Conservation (phyloP, 345 rosid species). For the Noccaea bulbosa region DNA sequence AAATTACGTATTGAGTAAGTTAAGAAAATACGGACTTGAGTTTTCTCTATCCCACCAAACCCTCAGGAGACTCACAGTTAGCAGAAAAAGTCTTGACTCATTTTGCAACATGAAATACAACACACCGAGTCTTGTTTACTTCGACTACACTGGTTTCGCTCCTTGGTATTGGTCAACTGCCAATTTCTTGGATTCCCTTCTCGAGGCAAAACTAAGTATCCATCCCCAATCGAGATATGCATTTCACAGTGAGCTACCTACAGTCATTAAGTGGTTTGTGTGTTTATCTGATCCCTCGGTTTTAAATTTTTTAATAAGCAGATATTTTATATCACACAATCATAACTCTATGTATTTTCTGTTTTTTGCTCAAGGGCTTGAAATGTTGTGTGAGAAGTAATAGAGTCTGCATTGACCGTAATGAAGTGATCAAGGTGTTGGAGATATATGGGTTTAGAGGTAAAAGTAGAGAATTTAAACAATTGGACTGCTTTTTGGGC, state of each 20-base stretch:
- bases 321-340: not conserved
- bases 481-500: not conserved
- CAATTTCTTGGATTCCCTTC: not conserved
- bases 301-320: not conserved
- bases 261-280: not conserved
- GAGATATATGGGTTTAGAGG: slow-evolving; percentile 15
- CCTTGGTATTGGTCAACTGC: not conserved
- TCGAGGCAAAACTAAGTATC: slow-evolving; percentile 4
- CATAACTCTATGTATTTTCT: not conserved
- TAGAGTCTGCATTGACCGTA: not conserved
- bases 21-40: too few species aligned
- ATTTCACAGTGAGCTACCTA: not conserved
- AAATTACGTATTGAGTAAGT: not conserved
- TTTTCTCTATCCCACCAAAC: slow-evolving; percentile 9
- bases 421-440: slow-evolving; percentile 14
- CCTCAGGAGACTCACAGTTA: slow-evolving; percentile 14
- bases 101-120: not conserved
- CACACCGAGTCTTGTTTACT: slow-evolving; percentile 15
- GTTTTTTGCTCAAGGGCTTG: slow-evolving; percentile 15
- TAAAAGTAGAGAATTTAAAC: not conserved
- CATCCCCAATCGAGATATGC: not conserved
- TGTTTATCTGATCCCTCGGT: not conserved
- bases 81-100: not conserved
- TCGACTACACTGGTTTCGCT: not conserved
- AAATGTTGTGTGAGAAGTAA: not conserved